Percentiles rank a stretch among this genome's conserved stretches.
Evolutionary conservation across 2,329 filamentous ascomycete species (phyloP).

Genomic region (Emmonsiellopsis sp.): DNA sequence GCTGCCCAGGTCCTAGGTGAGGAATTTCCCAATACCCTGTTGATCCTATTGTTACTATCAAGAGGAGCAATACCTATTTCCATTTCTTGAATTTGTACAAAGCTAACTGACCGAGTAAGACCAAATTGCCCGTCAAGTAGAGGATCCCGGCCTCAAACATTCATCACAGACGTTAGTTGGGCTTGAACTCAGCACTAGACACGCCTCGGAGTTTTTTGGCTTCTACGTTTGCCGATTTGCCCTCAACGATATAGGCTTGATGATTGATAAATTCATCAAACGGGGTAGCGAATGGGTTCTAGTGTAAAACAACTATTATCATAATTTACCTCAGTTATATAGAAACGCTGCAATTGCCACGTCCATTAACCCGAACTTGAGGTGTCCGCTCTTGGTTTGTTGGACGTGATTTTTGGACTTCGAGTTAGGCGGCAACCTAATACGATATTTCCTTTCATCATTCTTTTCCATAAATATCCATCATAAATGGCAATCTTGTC

Average conservation of each 20-base stretch:
- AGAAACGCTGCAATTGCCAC: not conserved
- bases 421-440: not conserved
- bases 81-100: not conserved
- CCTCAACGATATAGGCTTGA: constrained; percentile 68
- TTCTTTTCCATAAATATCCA: no score
- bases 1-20: constrained; percentile 85
- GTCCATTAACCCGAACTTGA: no score
- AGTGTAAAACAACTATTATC: constrained; percentile 25
- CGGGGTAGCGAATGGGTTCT: constrained; percentile 90
- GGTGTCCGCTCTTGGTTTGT: no score
- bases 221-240: constrained; percentile 96
- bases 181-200: constrained; percentile 81
- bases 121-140: constrained; percentile 91
- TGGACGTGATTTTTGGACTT: no score
- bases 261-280: constrained; percentile 97
- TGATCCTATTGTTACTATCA: no score
- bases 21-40: constrained; percentile 20
- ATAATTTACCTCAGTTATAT: not conserved
- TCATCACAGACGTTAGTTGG: constrained; percentile 92
- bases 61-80: constrained; percentile 3
- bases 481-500: no score
- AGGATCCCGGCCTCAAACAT: constrained; percentile 84
- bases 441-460: not conserved
- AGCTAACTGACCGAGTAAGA: constrained; percentile 45
- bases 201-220: constrained; percentile 94